phyloP scores from a whole-genome alignment of 441 rosid species.

The Adansonia madagascariensis region DNA sequence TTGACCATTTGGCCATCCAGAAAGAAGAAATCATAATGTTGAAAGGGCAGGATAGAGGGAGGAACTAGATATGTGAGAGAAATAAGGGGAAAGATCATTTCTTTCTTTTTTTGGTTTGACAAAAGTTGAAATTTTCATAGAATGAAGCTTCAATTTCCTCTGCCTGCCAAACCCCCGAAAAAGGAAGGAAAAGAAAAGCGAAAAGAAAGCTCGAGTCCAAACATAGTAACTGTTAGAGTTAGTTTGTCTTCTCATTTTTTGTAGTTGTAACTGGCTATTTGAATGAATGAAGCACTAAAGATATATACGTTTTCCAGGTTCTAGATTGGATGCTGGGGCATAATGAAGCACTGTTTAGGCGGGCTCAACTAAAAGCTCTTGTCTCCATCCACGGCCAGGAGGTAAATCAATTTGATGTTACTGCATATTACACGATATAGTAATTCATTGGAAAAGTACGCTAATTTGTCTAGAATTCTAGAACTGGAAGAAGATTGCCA shows the following conservation, averaged over 20 bases:
- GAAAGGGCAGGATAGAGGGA: background rate
- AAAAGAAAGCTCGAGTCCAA: background rate
- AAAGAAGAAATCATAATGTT: background rate
- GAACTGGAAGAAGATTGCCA: conserved; percentile 15
- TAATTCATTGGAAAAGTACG: background rate
- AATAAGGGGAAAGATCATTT: background rate
- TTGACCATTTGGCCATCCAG: background rate
- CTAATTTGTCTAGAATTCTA: conserved; percentile 17
- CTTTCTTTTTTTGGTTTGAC: background rate
- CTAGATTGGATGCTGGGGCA: conserved; percentile 90
- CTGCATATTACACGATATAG: background rate
- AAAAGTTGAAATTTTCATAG: background rate
- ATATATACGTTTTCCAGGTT: conserved; percentile 45
- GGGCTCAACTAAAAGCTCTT: conserved; percentile 94
- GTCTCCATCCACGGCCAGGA: conserved; percentile 92
- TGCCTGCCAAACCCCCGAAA: background rate
- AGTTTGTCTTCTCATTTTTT: conserved; percentile 4
- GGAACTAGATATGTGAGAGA: background rate
- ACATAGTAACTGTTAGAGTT: background rate
- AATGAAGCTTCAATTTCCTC: conserved; percentile 4
- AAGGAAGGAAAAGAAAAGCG: background rate
- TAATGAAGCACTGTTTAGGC: conserved; percentile 84
- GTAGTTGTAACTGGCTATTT: background rate
- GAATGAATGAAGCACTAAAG: background rate
- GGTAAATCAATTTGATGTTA: conserved; percentile 47